Conservation (phyloP, 805 yeast species). For the Ogataea zsoltii region DNA sequence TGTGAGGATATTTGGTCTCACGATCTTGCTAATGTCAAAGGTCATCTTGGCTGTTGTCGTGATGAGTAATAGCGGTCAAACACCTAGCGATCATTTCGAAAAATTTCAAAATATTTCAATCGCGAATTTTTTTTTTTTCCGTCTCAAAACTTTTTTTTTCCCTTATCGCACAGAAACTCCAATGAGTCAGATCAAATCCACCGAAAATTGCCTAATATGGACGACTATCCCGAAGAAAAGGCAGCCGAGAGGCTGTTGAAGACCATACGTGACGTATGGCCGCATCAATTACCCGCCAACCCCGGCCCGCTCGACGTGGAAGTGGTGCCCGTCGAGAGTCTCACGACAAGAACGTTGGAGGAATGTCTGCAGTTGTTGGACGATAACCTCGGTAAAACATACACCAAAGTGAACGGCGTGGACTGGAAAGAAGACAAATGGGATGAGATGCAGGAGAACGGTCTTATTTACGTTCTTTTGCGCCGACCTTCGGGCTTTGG, state of each 20-base stretch:
- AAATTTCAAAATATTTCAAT: background rate
- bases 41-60: conserved; percentile 31
- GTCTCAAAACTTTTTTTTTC: no score
- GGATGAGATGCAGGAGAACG: conserved; percentile 48
- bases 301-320: background rate
- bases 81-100: no score
- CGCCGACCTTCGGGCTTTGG: background rate
- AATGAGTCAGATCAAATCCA: background rate
- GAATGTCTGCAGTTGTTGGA: conserved; percentile 27
- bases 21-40: conserved; percentile 56
- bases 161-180: background rate
- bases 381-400: conserved; percentile 28
- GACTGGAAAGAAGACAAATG: conserved; percentile 44
- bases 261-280: background rate
- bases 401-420: conserved; percentile 34
- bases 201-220: background rate
- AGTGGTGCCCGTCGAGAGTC: conserved; percentile 5
- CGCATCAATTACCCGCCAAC: background rate
- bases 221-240: conserved; percentile 1
- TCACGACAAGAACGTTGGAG: conserved; percentile 1
- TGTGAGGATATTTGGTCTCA: conserved; percentile 80
- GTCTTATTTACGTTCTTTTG: conserved; percentile 45
- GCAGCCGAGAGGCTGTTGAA: background rate
- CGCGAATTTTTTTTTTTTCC: no score
- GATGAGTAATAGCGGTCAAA: background rate